phyloP scores from a whole-genome alignment of 257 asterid species.

The Parsonsia alboflavescens region DNA sequence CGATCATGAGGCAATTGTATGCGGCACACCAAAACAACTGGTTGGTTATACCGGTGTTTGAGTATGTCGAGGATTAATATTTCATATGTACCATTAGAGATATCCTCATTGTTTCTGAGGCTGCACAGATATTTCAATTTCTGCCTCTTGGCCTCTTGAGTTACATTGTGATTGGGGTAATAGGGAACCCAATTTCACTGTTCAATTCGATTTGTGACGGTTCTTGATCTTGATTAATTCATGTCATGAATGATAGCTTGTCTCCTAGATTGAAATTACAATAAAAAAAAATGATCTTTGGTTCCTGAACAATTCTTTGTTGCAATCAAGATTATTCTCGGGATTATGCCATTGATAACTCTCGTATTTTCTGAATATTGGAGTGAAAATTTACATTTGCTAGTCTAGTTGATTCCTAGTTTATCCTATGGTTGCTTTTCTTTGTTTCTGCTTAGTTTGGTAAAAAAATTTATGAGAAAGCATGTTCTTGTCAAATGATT shows the following conservation, averaged over 20 bases:
- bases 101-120: neutral
- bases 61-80: neutral
- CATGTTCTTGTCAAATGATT: too few species aligned
- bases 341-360: neutral
- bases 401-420: neutral
- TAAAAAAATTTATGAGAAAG: too few species aligned
- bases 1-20: conserved; percentile 6
- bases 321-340: neutral
- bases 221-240: neutral
- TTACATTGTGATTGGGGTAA: neutral
- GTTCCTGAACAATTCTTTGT: neutral
- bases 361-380: neutral
- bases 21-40: neutral
- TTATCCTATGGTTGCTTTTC: too few species aligned
- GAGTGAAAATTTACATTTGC: neutral
- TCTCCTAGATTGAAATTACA: neutral
- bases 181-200: neutral
- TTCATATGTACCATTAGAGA: neutral
- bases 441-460: too few species aligned
- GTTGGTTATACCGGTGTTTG: neutral
- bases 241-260: neutral
- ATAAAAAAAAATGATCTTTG: neutral
- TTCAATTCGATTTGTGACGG: neutral
- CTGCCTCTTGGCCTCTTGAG: neutral
- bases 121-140: neutral